Conservation (phyloP, 768 basidiomycete genomes). For the Mycena indigotica region DNA sequence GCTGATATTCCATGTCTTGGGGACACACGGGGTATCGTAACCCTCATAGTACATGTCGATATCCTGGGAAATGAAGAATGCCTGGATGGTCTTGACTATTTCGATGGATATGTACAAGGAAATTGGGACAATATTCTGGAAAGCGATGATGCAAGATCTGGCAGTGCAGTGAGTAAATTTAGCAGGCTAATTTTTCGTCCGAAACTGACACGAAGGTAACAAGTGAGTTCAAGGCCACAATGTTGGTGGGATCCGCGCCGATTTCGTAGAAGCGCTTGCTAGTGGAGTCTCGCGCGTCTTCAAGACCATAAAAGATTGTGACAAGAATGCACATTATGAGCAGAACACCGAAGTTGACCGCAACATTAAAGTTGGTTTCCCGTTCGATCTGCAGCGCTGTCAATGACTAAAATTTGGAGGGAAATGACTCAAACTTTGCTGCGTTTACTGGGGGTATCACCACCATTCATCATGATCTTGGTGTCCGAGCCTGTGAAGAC, state of each 20-base stretch:
- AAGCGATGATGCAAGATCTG: slow-evolving; percentile 91
- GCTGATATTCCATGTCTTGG: slow-evolving; percentile 98
- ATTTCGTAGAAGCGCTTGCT: slow-evolving; percentile 76
- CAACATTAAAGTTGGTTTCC: slow-evolving; percentile 97
- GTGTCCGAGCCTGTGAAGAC: slow-evolving; percentile 92
- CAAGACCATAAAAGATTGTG: slow-evolving; percentile 75
- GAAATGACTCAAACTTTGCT: slow-evolving; percentile 51
- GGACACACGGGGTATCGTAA: slow-evolving; percentile 85
- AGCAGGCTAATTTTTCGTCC: slow-evolving; percentile 4
- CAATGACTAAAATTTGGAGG: too few relatives aligned
- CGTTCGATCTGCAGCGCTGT: slow-evolving; percentile 66
- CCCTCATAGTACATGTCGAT: slow-evolving; percentile 94
- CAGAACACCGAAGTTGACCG: slow-evolving; percentile 88
- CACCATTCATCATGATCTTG: slow-evolving; percentile 91
- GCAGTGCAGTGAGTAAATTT: background rate
- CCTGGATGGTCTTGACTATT: slow-evolving; percentile 97
- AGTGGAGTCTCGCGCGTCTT: slow-evolving; percentile 59
- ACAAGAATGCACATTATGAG: slow-evolving; percentile 74
- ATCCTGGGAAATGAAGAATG: slow-evolving; percentile 95
- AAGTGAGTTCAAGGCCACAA: slow-evolving; percentile 68
- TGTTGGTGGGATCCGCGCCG: slow-evolving; percentile 62
- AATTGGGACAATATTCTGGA: slow-evolving; percentile 97
- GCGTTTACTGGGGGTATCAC: slow-evolving; percentile 93
- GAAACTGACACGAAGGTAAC: slow-evolving; percentile 86
- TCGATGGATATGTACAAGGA: slow-evolving; percentile 97